Evolutionary conservation across 306 rosid genomes (phyloP), one percentile per base, ranked within the genome.

Genomic region (Datisca glomerata): DNA sequence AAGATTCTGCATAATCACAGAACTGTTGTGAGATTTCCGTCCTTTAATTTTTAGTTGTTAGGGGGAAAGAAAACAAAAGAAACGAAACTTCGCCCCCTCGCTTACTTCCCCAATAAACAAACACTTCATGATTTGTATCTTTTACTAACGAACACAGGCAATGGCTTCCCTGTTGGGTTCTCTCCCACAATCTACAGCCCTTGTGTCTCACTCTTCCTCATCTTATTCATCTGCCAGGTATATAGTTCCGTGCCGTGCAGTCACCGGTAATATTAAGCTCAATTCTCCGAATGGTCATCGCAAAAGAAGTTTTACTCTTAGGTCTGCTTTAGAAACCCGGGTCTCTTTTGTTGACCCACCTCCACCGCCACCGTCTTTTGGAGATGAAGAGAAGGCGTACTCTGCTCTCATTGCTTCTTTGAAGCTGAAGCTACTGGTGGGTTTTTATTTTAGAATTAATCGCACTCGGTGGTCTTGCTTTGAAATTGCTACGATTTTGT

Each of bases 341-440:
- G 67, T 41, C n/a, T 45, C 57, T 28, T 12, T 50, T 0, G 12
- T 39, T 42, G 84, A 59, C 13, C 56, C 72, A 24, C 25, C 79
- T 3, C 61, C 76, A 4, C 57, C 53, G 14, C 57, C 59, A 1
- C 49, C 64, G 8, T 53, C 75, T 33, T 4, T 43, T 13, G 59
- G 8, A 7, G 44, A 22, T 15, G 21, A 24, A 2, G 39, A 31
- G 18, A 21, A 24, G 17, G 21, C 65, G 17, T 27, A 41, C 1
- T 45, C 62, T 49, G 75, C 68, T 42, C 60, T 59, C 7, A 8
- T 72, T 32, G 55, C 89, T 8, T 24, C 68, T 25, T 60, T 79
- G 48, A 83, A 83, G 86, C 53, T 89, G 53, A 83, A 77, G 64
- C 68, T 89, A 23, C 50, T 89, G 83, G 97, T 83, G 17, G 24